Evolutionary conservation across 1,139 yeast genomes (phyloP), one percentile per base, ranked within the genome.

Genomic region (Scheffersomyces segobiensis): DNA sequence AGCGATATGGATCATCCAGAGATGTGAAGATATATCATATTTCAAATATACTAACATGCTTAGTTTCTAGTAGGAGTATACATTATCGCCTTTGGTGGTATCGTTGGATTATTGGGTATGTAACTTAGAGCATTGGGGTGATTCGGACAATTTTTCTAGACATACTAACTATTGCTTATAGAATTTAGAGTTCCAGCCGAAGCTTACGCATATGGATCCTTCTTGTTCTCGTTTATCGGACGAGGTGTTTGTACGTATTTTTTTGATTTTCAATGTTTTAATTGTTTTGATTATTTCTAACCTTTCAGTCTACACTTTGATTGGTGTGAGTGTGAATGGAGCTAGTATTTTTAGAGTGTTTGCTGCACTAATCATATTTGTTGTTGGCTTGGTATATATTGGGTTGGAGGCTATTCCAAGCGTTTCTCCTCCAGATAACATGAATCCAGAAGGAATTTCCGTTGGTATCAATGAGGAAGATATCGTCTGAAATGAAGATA

Each of bases 171-270:
- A 48, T 20, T 26, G n/a, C 24, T 20, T 20, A 20, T 58, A 71
- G 93, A 89, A 68, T 87, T 88, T 69, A 78, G 82, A 64, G 85
- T 87, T 54, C 91, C 91, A 4, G 84, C 91, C 1, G 85, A 86
- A 63, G 84, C 93, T 10, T 82, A 86, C 64, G 82, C 85, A 17
- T 91, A 87, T 69, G 95, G 89, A 20, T 89, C 96, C 2, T 92
- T 93, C 67, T 78, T 90, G 64, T 90, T 89, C 71, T 90, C 96
- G 18, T 92, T 92, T 68, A 74, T 90, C 19, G 97, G 97, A 5
- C 83, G 97, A 67, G 97, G 97, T 21, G 70, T 87, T 17, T 85
- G 86, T 82, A 78, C 58, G 86, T 81, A 67, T 62, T 12, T n/a
- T 39, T 32, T 52, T 14, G 24, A 21, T 32, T 19, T 24, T 20